Base-by-base conservation (phyloP, 1,284 basidiomycete genomes). In the Uromyces viciae-fabae region DNA sequence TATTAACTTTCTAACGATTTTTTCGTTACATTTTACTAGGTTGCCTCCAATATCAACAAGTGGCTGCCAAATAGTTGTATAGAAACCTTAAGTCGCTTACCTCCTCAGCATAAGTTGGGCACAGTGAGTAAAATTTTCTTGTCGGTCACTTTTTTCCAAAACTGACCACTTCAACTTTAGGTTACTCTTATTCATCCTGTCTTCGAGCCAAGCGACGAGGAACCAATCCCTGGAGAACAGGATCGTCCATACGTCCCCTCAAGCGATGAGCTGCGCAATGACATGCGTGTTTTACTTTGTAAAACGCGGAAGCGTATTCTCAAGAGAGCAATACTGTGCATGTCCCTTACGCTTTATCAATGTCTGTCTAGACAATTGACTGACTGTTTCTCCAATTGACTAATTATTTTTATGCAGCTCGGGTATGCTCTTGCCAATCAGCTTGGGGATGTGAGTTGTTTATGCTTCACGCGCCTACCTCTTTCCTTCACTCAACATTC, bases 51-150 rank as follows among this genome's bases (percentile, higher is more conserved):
- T 19, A 60, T 81, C 36, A 54, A 28, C 15, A 64, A 75, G 38
- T 81, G 79, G 79, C 79, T 81, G 31, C 79, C 79, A 49, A 74
- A 56, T 42, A 58, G 42, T 40, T 81, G 79, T 40, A 52, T 81
- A n/a, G 79, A 81, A 62, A 74, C 79, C 11, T 38, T 81, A 22
- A 56, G 49, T 42, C 79, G 79, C 54, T 31, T 81, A 66, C 79
- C 79, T 7, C 79, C 79, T 8, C 54, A 68, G 43, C 56, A 46
- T 7, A 81, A 81, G 46, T 52, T 81, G 58, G 79, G 79, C 28
- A 38, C 62, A 60, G 79, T 81, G 9, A 75, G 69, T 31, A 28
- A 17, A 52, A 36, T 2, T 22, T 64, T 22, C 38, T 11, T 28
- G 2, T 28, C 22, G 28, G 40, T 60, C 9, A 7, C 56, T 14